Evolutionary conservation across 768 basidiomycete genomes (phyloP).

Genomic region (Xerocomellus chrysenteron): DNA sequence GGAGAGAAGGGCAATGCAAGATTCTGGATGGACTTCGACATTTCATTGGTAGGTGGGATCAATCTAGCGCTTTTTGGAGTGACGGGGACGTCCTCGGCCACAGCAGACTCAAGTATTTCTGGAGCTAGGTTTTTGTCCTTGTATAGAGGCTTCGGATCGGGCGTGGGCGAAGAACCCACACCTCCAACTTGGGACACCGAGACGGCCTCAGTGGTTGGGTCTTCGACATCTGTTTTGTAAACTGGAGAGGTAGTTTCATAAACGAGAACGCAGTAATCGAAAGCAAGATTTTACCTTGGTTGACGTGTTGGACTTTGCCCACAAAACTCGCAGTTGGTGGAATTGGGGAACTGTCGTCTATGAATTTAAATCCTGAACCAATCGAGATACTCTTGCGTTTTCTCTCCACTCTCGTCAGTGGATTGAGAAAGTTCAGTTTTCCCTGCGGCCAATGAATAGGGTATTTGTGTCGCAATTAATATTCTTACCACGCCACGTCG

Average conservation of each 20-base stretch:
- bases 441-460: conserved; percentile 22
- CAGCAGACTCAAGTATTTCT: not conserved
- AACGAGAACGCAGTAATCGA: not conserved
- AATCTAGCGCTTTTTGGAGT: not conserved
- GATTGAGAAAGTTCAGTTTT: conserved; percentile 29
- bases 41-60: not conserved
- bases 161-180: not conserved
- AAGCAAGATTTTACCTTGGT: conserved; percentile 20
- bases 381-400: conserved; percentile 26
- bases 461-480: not conserved
- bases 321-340: conserved; percentile 30
- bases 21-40: not conserved
- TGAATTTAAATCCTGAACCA: conserved; percentile 26
- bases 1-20: not conserved
- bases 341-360: conserved; percentile 20
- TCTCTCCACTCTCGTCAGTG: conserved; percentile 10
- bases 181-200: not conserved
- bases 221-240: conserved; percentile 30
- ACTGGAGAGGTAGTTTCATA: conserved; percentile 13
- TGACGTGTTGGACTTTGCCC: conserved; percentile 32
- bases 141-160: not conserved
- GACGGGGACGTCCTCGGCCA: not conserved
- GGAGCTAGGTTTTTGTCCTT: not conserved
- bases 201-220: conserved; percentile 1
- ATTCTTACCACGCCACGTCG: conserved; percentile 47